A percentile compares a stretch with the other conserved stretches of the same genome.
These are phyloP conservation scores for Berberis thunbergii DNA, from an alignment of 164 flowering plant genomes.

Conservation along the genomic window DNA sequence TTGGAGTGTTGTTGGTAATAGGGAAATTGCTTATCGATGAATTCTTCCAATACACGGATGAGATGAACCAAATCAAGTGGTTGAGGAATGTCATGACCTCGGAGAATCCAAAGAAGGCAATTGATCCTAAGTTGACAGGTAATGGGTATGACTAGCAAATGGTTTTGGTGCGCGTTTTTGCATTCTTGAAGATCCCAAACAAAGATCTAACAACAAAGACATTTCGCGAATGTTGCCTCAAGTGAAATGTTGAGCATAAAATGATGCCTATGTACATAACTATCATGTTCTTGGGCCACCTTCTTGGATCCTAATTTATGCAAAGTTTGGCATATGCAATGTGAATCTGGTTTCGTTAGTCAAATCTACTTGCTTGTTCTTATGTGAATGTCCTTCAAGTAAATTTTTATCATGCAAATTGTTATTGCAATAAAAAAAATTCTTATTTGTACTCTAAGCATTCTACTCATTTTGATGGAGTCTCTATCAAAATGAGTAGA, in stretches of 20 bases:
- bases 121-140: conserved; percentile 54
- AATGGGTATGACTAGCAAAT: conserved; percentile 72
- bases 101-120: conserved; percentile 53
- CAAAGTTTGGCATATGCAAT: too few species aligned
- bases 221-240: conserved; percentile 73
- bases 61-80: conserved; percentile 80
- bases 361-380: too few species aligned
- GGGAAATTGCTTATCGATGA: conserved; percentile 76
- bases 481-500: too few species aligned
- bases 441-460: too few species aligned
- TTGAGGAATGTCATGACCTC: conserved; percentile 74
- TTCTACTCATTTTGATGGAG: too few species aligned
- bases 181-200: conserved; percentile 67
- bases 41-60: conserved; percentile 57
- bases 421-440: too few species aligned
- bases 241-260: conserved; percentile 27
- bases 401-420: too few species aligned
- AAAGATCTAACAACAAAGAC: conserved; percentile 88
- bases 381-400: too few species aligned
- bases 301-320: too few species aligned
- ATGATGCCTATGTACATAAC: background rate
- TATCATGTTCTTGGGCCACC: too few species aligned
- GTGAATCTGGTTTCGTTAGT: too few species aligned
- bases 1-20: conserved; percentile 76
- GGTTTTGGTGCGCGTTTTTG: conserved; percentile 89